Evolutionary conservation across 805 yeast genomes (phyloP), one percentile per base, ranked within the genome.

Genomic region (Lipomyces kockii): DNA sequence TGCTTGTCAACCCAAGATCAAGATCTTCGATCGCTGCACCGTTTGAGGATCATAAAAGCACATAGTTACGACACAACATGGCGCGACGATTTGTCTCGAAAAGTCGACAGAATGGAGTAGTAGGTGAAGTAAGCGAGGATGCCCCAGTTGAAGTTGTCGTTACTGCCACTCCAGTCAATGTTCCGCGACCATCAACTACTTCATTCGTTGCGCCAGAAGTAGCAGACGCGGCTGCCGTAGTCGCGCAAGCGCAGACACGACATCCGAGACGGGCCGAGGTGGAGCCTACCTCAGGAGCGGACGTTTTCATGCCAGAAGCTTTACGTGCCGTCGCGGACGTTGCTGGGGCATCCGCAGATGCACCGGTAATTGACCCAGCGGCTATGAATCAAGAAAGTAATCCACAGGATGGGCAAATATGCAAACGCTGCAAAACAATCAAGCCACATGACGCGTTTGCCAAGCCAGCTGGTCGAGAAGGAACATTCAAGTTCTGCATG

Each of bases 391-490:
- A 7, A 43, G 49, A 17, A 43, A 17, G 22, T 43, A 43, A 43
- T n/a, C 11, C 22, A n/a, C 20, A 43, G 22, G 20, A n/a, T n/a
- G 49, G 49, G 20, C 49, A 43, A 43, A 52, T 59, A 37, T 67
- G 70, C 63, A 58, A 51, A 54, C 60, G 70, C 53, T 67, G 70
- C 68, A 64, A 64, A 32, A 35, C 56, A 9, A 59, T 51, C 51
- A 64, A 64, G 37, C 61, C 67, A 7, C 59, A 32, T 20, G 51
- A 57, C 14, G 25, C 60, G 7, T 67, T 60, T 49, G 54, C 60
- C 34, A 67, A 67, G 35, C 70, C 70, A n/a, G 43, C 68, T 3
- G 71, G 71, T 14, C 60, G 64, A 29, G 63, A 60, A 9, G 71
- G 71, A 7, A 35, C 57, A n/a, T 68, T 62, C 62, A 68, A 68